Conservation (phyloP, 2,329 filamentous ascomycete species). For the Xylariaceae sp. region DNA sequence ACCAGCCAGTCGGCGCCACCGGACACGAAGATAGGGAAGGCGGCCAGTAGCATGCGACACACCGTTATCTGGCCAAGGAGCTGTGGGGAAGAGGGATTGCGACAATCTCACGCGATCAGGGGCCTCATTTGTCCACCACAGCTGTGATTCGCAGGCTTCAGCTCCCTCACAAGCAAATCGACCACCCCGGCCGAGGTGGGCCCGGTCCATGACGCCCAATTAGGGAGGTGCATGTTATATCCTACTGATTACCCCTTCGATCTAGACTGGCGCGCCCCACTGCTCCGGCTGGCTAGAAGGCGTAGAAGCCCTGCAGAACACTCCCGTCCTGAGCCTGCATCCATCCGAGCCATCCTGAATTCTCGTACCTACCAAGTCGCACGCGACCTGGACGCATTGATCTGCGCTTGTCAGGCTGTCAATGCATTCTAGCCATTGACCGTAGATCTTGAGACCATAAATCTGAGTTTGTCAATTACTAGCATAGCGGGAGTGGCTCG, state of each 20-base stretch:
- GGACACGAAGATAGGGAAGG: background rate
- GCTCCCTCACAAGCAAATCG: constrained; percentile 9
- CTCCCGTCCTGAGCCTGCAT: no score
- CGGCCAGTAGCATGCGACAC: background rate
- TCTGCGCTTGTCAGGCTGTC: no score
- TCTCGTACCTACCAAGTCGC: no score
- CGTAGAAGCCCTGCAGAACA: no score
- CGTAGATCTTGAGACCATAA: no score
- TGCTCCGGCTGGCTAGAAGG: no score
- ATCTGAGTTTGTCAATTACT: no score
- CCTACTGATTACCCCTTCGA: constrained; percentile 9
- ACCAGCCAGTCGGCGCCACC: background rate
- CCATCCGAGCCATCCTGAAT: no score
- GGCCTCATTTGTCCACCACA: constrained; percentile 11
- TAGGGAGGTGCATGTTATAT: constrained; percentile 16
- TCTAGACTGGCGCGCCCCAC: constrained; percentile 16
- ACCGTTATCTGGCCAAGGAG: background rate
- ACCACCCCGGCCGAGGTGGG: constrained; percentile 17
- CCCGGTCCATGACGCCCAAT: constrained; percentile 15
- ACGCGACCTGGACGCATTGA: no score
- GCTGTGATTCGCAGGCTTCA: constrained; percentile 2
- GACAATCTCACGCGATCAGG: constrained; percentile 15
- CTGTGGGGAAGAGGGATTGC: constrained; percentile 2
- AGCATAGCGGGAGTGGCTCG: no score
- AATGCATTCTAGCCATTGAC: no score